Evolutionary conservation across 208 protist species (phyloP), one percentile per base, ranked within the genome.

Genomic region (Balamuthia mandrillaris): DNA sequence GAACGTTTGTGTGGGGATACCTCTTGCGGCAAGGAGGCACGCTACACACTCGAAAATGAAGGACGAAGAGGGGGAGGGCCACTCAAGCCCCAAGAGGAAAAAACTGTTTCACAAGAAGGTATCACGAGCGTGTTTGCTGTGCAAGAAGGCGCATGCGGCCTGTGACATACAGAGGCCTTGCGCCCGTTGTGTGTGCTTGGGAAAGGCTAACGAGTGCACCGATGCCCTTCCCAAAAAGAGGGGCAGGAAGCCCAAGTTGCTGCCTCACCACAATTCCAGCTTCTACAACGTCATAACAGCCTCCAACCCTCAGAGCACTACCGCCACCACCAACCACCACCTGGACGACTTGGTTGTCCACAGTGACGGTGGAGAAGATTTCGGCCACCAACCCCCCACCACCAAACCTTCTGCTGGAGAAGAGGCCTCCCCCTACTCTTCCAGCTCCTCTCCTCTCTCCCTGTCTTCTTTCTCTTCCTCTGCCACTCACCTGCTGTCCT

Each of bases 111-210:
- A 54, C 47, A 54, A 54, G 18, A 70, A 70, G 42, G 66, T n/a
- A n/a, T n/a, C 66, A 29, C 45, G 74, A 3, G 75, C 75, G 3
- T 83, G 75, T 66, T 68, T 54, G 0, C 35, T 56, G 12, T 83
- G 75, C 75, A 56, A 66, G 44, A 37, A 39, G 21, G 49, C 75
- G 0, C 75, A 83, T 37, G 66, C 75, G 0, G 75, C 75, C 35
- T 83, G 75, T n/a, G 75, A 83, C 52, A 66, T 21, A 1, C 42
- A 83, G 5, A 27, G 75, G 4, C 75, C 75, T 0, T 83, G 75
- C 52, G 52, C 24, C 14, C 51, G 75, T 16, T 83, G 75, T 44
- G 1, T 37, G 29, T 5, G 29, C 6, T 21, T 83, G 27, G 75
- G 75, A 33, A 83, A 66, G 49, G 54, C 31, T 1, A 54, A 83